Evolutionary conservation across 768 basidiomycete species (phyloP).

Genomic region (Rhodocollybia butyracea): DNA sequence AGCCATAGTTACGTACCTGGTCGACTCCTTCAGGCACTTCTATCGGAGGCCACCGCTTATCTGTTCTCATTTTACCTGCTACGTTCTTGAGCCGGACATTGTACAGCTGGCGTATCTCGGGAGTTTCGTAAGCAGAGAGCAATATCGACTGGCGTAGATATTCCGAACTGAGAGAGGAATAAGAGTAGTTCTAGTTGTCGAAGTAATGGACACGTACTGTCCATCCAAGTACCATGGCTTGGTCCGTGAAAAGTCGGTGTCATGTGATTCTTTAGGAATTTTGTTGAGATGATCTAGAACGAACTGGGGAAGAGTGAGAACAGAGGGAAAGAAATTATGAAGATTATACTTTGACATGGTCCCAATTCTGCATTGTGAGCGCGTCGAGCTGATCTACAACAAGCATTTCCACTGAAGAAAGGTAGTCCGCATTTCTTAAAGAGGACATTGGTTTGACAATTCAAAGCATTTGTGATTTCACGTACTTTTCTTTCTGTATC

Average conservation of each 20-base stretch:
- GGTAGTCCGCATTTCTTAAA: slow-evolving; percentile 77
- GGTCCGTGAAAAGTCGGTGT: slow-evolving; percentile 93
- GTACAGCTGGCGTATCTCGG: slow-evolving; percentile 82
- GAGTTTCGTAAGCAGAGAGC: slow-evolving; percentile 83
- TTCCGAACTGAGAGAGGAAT: slow-evolving; percentile 52
- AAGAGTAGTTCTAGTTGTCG: neutral
- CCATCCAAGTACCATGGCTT: slow-evolving; percentile 98
- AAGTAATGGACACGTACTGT: slow-evolving; percentile 53
- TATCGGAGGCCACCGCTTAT: slow-evolving; percentile 68
- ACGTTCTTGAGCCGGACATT: slow-evolving; percentile 77
- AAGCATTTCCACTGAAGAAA: slow-evolving; percentile 89
- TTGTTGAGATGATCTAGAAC: slow-evolving; percentile 83
- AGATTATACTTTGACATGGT: slow-evolving; percentile 77
- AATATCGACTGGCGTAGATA: slow-evolving; percentile 90
- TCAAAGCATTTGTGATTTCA: too few relatives aligned
- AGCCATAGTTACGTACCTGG: slow-evolving; percentile 70
- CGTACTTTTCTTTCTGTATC: slow-evolving; percentile 96
- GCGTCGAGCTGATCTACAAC: slow-evolving; percentile 93
- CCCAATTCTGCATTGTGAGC: slow-evolving; percentile 98
- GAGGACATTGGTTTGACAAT: neutral
- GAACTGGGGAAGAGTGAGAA: slow-evolving; percentile 48
- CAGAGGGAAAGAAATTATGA: neutral
- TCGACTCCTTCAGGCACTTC: slow-evolving; percentile 81
- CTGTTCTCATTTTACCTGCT: slow-evolving; percentile 74
- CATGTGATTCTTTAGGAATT: slow-evolving; percentile 89